These are phyloP conservation scores for Camelina sativa DNA, from an alignment of 345 rosid species.

Conservation along the genomic window DNA sequence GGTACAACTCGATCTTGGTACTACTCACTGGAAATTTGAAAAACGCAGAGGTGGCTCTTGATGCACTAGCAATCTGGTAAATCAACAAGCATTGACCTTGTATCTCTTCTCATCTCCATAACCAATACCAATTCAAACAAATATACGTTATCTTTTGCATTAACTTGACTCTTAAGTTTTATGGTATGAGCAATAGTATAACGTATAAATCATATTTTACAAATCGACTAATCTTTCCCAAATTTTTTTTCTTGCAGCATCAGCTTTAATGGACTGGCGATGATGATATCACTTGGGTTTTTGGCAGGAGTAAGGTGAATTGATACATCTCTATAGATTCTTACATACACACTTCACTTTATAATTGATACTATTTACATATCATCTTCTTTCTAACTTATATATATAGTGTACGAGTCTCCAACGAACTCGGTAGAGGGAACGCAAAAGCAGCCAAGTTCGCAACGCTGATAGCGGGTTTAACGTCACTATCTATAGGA, in stretches of 20 bases:
- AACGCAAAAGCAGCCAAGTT: slow-evolving; percentile 62
- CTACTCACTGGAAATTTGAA: slow-evolving; percentile 69
- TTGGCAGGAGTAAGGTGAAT: slow-evolving; percentile 71
- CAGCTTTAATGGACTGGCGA: slow-evolving; percentile 71
- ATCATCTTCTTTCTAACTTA: background rate
- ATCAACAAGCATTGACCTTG: background rate
- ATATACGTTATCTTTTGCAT: background rate
- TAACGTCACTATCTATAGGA: slow-evolving; percentile 58
- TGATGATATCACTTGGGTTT: slow-evolving; percentile 86
- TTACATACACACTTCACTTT: background rate
- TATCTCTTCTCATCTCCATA: background rate
- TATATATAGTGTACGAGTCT: slow-evolving; percentile 64
- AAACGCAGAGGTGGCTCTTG: slow-evolving; percentile 73
- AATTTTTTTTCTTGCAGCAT: slow-evolving; percentile 47
- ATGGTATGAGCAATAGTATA: background rate
- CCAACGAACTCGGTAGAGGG: slow-evolving; percentile 85
- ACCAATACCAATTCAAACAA: background rate
- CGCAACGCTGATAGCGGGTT: slow-evolving; percentile 48
- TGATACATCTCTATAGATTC: background rate
- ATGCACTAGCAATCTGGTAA: slow-evolving; percentile 87
- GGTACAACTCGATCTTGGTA: slow-evolving; percentile 81
- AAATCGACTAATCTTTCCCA: background rate
- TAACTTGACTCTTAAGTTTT: background rate
- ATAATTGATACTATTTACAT: background rate
- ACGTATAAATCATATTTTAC: background rate